Percentiles rank a stretch among this genome's conserved stretches.
Evolutionary conservation across 1,284 basidiomycete genomes (phyloP).

Genomic region (Amylostereum areolatum): DNA sequence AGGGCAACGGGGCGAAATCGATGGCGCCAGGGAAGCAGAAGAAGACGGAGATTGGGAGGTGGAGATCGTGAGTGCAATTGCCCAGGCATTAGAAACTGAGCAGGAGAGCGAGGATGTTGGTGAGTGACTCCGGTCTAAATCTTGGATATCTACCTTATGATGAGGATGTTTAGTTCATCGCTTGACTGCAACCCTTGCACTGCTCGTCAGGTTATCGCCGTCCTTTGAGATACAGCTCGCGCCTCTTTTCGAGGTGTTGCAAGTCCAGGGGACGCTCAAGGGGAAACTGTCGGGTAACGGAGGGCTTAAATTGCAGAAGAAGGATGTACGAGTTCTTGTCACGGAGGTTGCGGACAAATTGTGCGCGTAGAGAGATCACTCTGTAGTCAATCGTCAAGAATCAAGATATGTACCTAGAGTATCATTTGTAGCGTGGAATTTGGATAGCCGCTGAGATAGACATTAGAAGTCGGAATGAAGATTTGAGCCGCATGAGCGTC

Average conservation of each 20-base stretch:
- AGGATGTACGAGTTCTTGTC: slow-evolving; percentile 55
- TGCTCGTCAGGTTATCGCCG: slow-evolving; percentile 67
- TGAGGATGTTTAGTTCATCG: slow-evolving; percentile 65
- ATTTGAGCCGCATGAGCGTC: no score
- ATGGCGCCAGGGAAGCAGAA: slow-evolving; percentile 28
- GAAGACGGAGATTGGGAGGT: slow-evolving; percentile 78
- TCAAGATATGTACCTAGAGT: no score
- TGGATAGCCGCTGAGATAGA: no score
- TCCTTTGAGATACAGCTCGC: slow-evolving; percentile 46
- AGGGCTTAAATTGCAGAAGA: slow-evolving; percentile 50
- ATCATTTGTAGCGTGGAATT: no score
- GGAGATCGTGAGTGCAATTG: slow-evolving; percentile 72
- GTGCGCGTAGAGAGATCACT: slow-evolving; percentile 22
- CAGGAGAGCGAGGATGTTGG: slow-evolving; percentile 72
- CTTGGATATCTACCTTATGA: neutral
- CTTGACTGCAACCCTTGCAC: slow-evolving; percentile 67
- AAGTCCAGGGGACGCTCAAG: slow-evolving; percentile 47
- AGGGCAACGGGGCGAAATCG: slow-evolving; percentile 20
- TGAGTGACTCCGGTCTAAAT: slow-evolving; percentile 32
- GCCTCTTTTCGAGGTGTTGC: slow-evolving; percentile 67
- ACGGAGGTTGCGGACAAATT: slow-evolving; percentile 56
- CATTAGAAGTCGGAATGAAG: no score
- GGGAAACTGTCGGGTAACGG: slow-evolving; percentile 47
- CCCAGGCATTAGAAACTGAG: slow-evolving; percentile 72
- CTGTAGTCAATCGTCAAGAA: no score